Evolutionary conservation across 495 filamentous ascomycete genomes (phyloP).

Genomic region (Tuber calosporum): DNA sequence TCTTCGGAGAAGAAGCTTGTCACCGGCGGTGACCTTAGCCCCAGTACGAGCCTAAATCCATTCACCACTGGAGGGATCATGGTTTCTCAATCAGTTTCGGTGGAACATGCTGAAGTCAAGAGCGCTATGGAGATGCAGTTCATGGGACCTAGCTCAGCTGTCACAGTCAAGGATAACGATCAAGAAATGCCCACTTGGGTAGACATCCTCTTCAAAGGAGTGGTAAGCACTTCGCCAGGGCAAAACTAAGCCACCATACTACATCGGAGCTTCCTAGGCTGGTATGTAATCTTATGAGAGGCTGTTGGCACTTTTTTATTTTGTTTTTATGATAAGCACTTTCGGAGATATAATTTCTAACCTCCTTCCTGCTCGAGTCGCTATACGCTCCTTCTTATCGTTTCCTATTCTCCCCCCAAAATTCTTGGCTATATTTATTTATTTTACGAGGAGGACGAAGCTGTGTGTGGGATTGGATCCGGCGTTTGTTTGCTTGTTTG

Average conservation of each 20-base stretch:
- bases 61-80: slow-evolving; percentile 36
- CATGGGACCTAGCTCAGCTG: slow-evolving; percentile 33
- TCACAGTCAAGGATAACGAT: slow-evolving; percentile 35
- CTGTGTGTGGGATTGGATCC: neutral
- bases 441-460: neutral
- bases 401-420: neutral
- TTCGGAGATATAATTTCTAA: neutral
- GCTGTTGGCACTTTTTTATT: neutral
- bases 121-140: slow-evolving; percentile 28
- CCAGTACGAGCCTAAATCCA: slow-evolving; percentile 14
- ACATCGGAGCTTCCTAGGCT: neutral
- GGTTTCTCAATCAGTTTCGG: slow-evolving; percentile 36
- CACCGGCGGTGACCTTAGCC: neutral
- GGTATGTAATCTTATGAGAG: neutral
- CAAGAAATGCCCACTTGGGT: slow-evolving; percentile 30
- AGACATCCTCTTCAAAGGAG: slow-evolving; percentile 23
- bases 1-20: slow-evolving; percentile 39
- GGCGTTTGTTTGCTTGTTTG: no score
- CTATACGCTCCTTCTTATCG: neutral
- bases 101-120: slow-evolving; percentile 33
- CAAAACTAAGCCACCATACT: neutral
- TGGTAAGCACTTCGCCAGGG: slow-evolving; percentile 11
- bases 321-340: neutral
- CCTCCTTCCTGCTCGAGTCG: neutral
- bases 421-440: neutral